A percentile compares a stretch with the other conserved stretches of the same genome.
Evolutionary conservation across 148 eudicot species (phyloP).

Genomic region (Arbutus unedo): DNA sequence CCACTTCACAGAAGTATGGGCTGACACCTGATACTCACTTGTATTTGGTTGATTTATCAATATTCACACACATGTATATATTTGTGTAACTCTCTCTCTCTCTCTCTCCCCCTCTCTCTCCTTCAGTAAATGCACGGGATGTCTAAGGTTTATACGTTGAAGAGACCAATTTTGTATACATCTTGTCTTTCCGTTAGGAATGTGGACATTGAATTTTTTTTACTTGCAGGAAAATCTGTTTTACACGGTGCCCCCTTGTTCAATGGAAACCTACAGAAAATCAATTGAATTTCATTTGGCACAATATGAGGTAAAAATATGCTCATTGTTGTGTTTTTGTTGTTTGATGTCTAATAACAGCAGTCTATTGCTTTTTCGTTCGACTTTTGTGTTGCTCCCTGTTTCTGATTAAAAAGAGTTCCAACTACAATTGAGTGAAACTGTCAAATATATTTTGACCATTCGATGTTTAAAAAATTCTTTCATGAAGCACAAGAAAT

Average conservation of each 20-base stretch:
- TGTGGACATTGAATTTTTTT: slow-evolving; percentile 5
- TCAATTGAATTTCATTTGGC: slow-evolving; percentile 64
- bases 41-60: slow-evolving; percentile 2
- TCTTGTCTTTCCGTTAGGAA: background rate
- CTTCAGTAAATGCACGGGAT: background rate
- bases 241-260: slow-evolving; percentile 65
- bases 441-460: background rate
- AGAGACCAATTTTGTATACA: background rate
- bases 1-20: slow-evolving; percentile 63
- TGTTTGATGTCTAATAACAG: background rate
- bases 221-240: slow-evolving; percentile 70
- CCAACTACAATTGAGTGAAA: background rate
- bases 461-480: background rate
- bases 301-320: slow-evolving; percentile 54
- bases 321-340: background rate
- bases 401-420: background rate
- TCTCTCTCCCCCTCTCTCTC: background rate
- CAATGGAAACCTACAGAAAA: slow-evolving; percentile 68
- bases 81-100: background rate
- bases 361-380: background rate
- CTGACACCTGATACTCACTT: background rate
- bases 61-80: background rate
- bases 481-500: background rate
- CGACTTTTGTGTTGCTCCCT: slow-evolving; percentile 1
- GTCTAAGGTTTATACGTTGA: background rate